Base-by-base conservation (phyloP, 768 basidiomycete species). In the Podaxis sp. region DNA sequence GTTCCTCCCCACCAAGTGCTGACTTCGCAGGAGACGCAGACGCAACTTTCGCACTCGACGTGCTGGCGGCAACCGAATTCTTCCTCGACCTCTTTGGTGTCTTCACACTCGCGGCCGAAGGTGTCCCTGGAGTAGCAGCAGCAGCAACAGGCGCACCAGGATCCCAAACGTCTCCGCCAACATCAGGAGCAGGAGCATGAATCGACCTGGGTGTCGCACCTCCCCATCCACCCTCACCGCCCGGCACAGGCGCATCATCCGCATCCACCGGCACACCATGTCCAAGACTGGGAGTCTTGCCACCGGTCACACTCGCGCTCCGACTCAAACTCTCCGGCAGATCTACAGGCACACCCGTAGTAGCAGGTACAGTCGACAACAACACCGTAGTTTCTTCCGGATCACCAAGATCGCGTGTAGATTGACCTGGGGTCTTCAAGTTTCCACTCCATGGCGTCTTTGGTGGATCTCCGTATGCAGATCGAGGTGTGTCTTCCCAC, bases 11-110 rank as follows among this genome's bases (percentile, higher is more conserved):
- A 67, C 66, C 42, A 65, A 61, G 44, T 57, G 57, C 63, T 10
- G 66, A 68, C 46, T 68, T 67, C 0, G 66, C 69, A 44, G 62
- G 63, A 27, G 68, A 69, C 25, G 69, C 62, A 47, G 68, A 69
- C 25, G 68, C 62, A 47, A 69, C 68, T 9, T 69, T 66, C 40
- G 70, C 68, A 1, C 62, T 61, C 1, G 70, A 63, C 2, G 63
- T 65, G 37, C 60, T 57, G 9, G 55, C 60, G 9, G 63, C 61
- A 13, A 9, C 35, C 14, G 59, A 64, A 37, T n/a, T 51, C 59
- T 50, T 59, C 55, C 52, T 55, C 55, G 53, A 50, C 28, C 54
- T 52, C 46, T 25, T 50, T 14, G 55, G 46, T 40, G n/a, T 57
- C 25, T 46, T 55, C 54, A 42, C 56, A 44, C 38, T 57, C 10